phyloP scores from a whole-genome alignment of 1,284 basidiomycete species.

The Phenoliferia sp. region DNA sequence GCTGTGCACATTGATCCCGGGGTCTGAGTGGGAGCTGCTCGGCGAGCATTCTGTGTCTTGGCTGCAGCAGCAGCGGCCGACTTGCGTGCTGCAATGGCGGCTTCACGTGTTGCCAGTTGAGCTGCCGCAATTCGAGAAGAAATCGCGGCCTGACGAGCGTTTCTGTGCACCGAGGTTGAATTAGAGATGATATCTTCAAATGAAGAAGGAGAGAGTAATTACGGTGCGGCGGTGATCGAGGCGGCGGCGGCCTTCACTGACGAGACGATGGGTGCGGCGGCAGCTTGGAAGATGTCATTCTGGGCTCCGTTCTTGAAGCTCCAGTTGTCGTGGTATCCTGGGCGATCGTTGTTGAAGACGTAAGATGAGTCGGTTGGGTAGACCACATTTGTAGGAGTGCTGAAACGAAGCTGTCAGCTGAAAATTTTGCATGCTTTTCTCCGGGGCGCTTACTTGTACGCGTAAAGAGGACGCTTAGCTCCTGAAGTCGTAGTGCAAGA shows the following conservation, averaged over 20 bases:
- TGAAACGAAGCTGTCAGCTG: constrained; percentile 7
- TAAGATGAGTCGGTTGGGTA: background rate
- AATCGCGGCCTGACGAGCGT: too few species aligned
- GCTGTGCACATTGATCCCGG: background rate
- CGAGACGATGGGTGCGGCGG: too few species aligned
- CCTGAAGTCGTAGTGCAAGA: constrained; percentile 4
- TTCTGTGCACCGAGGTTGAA: background rate
- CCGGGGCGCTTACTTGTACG: constrained; percentile 12
- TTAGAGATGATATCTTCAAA: background rate
- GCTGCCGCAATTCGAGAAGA: too few species aligned
- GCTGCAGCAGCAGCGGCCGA: background rate
- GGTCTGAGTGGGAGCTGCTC: too few species aligned
- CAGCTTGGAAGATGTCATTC: constrained; percentile 23
- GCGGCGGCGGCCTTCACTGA: background rate
- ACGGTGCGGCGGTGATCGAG: background rate
- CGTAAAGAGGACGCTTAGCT: constrained; percentile 26
- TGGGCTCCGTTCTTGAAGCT: constrained; percentile 25
- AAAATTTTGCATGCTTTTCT: background rate
- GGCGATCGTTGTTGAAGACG: constrained; percentile 22
- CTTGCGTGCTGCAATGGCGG: background rate
- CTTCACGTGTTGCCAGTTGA: background rate
- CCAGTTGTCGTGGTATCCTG: constrained; percentile 25
- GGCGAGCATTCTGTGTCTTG: background rate
- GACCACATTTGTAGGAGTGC: background rate
- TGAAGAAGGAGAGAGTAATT: background rate